Percentiles rank a stretch among this genome's conserved stretches.
phyloP scores from a whole-genome alignment of 306 rosid genomes.

The Casuarina glauca region DNA sequence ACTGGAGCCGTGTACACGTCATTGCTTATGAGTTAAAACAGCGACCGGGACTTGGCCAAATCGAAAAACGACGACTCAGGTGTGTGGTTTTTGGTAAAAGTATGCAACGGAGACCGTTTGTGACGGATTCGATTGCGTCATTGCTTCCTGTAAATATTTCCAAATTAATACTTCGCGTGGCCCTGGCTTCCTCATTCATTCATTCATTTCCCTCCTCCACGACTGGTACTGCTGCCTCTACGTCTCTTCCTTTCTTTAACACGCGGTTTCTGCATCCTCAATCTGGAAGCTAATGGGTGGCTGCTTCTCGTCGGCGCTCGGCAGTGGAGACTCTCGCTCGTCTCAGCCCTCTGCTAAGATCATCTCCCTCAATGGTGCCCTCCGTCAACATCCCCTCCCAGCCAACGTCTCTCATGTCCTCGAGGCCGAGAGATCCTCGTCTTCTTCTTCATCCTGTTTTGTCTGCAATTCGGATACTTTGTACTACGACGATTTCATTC shows the following conservation, averaged over 20 bases:
- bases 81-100: neutral
- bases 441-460: conserved; percentile 5
- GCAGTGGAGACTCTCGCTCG: neutral
- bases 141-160: neutral
- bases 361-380: conserved; percentile 30
- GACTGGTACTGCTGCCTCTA: neutral
- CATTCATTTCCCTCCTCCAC: neutral
- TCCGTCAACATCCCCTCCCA: conserved; percentile 36
- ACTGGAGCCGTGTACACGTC: neutral
- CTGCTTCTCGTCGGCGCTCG: conserved; percentile 24
- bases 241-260: neutral
- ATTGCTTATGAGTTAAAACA: neutral
- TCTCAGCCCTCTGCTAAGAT: conserved; percentile 31
- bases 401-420: conserved; percentile 42
- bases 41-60: neutral
- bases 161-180: neutral
- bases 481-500: conserved; percentile 31
- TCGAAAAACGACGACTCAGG: neutral
- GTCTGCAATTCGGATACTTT: conserved; percentile 46
- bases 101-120: neutral
- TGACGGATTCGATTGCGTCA: neutral
- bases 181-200: neutral
- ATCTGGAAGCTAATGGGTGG: conserved; percentile 31
- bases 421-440: neutral
- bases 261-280: neutral